phyloP scores from a whole-genome alignment of 208 protist species.

The Trichomonas vaginalis region DNA sequence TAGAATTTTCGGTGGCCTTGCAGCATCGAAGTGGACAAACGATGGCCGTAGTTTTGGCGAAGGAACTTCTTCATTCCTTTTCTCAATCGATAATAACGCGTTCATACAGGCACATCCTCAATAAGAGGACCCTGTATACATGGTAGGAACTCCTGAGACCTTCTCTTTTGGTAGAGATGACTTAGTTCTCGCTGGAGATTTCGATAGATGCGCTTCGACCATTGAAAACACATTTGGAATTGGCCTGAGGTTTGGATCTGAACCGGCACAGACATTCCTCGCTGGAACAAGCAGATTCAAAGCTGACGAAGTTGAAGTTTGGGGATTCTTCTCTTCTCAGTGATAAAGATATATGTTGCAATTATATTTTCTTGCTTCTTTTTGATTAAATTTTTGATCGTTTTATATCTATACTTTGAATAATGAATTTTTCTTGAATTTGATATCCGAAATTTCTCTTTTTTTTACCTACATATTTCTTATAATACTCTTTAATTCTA shows the following conservation, averaged over 20 bases:
- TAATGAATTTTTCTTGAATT: too few species aligned
- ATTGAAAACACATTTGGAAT: background rate
- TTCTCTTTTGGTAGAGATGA: background rate
- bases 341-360: too few species aligned
- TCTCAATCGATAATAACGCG: background rate
- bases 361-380: too few species aligned
- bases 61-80: background rate
- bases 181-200: background rate
- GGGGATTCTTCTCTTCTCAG: constrained; percentile 9
- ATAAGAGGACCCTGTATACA: background rate
- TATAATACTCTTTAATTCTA: too few species aligned
- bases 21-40: background rate
- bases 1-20: background rate
- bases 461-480: too few species aligned
- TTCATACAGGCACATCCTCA: background rate
- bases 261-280: background rate
- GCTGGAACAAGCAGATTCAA: background rate
- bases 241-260: background rate
- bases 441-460: too few species aligned
- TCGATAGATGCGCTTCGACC: background rate
- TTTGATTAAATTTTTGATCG: too few species aligned
- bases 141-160: background rate
- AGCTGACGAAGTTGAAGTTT: background rate
- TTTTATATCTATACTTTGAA: too few species aligned
- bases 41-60: background rate